A percentile compares a stretch with the other conserved stretches of the same genome.
These are phyloP conservation scores for Solanum virginianum DNA, from an alignment of 257 asterid species.

Conservation along the genomic window DNA sequence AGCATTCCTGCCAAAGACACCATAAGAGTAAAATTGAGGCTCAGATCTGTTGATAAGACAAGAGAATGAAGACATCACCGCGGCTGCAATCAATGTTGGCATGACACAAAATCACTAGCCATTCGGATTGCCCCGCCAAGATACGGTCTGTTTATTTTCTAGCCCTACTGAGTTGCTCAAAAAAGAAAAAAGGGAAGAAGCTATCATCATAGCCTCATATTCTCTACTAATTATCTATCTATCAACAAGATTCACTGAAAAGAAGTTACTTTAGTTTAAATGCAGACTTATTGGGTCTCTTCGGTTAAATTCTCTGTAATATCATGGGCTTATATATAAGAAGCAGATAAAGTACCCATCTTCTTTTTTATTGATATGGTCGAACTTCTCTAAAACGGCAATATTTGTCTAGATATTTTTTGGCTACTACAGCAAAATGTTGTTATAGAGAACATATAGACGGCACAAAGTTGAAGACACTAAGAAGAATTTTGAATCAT, in stretches of 20 bases:
- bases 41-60: background rate
- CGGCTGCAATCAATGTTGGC: background rate
- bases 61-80: conserved; percentile 3
- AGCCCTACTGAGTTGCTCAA: background rate
- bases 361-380: too few species aligned
- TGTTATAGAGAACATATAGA: too few species aligned
- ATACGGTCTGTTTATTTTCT: background rate
- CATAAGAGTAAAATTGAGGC: background rate
- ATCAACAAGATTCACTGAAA: background rate
- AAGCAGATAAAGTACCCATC: too few species aligned
- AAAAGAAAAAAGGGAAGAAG: background rate
- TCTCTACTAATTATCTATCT: background rate
- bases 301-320: background rate
- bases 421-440: too few species aligned
- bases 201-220: background rate
- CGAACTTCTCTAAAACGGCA: too few species aligned
- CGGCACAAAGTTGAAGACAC: too few species aligned
- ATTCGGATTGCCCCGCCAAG: conserved; percentile 12
- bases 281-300: background rate
- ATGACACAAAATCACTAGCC: background rate
- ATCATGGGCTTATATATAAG: too few species aligned
- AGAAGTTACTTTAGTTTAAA: background rate
- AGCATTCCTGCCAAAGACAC: background rate
- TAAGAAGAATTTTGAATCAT: too few species aligned
- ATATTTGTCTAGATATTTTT: too few species aligned